A percentile compares a stretch with the other conserved stretches of the same genome.
Evolutionary conservation across 768 basidiomycete species (phyloP).

Genomic region (Boletales sp.): DNA sequence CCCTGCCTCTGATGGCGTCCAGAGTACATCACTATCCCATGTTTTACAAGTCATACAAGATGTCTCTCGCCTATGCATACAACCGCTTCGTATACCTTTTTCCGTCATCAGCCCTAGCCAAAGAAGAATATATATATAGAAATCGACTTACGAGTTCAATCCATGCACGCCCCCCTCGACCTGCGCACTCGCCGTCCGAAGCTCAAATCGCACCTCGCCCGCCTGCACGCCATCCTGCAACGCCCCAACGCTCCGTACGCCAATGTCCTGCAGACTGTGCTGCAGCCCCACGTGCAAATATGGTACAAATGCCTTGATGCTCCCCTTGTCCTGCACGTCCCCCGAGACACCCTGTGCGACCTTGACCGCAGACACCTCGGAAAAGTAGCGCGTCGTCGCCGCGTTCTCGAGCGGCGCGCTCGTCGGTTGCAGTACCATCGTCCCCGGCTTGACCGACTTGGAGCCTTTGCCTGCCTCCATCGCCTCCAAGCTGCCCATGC

Average conservation of each 20-base stretch:
- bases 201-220: slow-evolving; percentile 81
- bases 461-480: slow-evolving; percentile 71
- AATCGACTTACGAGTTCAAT: slow-evolving; percentile 76
- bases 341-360: slow-evolving; percentile 97
- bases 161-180: slow-evolving; percentile 96
- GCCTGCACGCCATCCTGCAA: slow-evolving; percentile 62
- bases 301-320: slow-evolving; percentile 87
- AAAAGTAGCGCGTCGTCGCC: slow-evolving; percentile 78
- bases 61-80: slow-evolving; percentile 31
- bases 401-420: slow-evolving; percentile 73
- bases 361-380: slow-evolving; percentile 72
- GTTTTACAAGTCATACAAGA: slow-evolving; percentile 11
- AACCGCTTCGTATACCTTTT: slow-evolving; percentile 56
- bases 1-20: background rate
- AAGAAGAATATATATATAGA: background rate
- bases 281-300: slow-evolving; percentile 80
- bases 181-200: slow-evolving; percentile 93
- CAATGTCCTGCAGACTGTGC: slow-evolving; percentile 93
- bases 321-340: slow-evolving; percentile 97
- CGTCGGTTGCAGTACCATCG: slow-evolving; percentile 42
- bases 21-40: background rate
- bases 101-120: background rate
- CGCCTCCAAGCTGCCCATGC: slow-evolving; percentile 95
- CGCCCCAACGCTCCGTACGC: slow-evolving; percentile 62
- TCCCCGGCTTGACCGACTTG: slow-evolving; percentile 25